A percentile compares a stretch with the other conserved stretches of the same genome.
phyloP scores from a whole-genome alignment of 352 stramenopile species.

The Elongisporangium senticosum region DNA sequence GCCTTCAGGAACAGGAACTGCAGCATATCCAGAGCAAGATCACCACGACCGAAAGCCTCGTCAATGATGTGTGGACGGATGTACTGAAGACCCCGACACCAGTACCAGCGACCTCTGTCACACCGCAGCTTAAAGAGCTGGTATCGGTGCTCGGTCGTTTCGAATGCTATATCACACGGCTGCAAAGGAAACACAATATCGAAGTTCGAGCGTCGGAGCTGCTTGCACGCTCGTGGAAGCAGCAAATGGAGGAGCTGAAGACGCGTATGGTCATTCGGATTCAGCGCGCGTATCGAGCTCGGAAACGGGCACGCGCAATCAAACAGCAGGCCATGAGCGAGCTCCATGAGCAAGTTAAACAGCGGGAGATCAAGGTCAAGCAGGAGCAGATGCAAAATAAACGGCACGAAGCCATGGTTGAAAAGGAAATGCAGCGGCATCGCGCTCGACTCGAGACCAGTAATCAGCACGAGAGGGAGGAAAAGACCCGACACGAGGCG shows the following conservation, averaged over 20 bases:
- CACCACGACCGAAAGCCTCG: constrained; percentile 27
- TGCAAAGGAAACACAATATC: constrained; percentile 52
- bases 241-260: constrained; percentile 65
- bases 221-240: constrained; percentile 53
- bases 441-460: constrained; percentile 49
- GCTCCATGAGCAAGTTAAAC: constrained; percentile 40
- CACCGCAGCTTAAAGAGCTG: constrained; percentile 25
- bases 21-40: constrained; percentile 55
- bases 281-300: constrained; percentile 58
- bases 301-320: constrained; percentile 25
- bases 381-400: constrained; percentile 53
- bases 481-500: constrained; percentile 22
- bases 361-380: constrained; percentile 41
- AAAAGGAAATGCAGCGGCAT: constrained; percentile 56
- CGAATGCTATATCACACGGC: constrained; percentile 36
- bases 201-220: constrained; percentile 47
- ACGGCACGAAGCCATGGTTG: constrained; percentile 39
- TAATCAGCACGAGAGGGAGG: constrained; percentile 36
- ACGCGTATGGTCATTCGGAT: constrained; percentile 67
- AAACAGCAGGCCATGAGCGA: constrained; percentile 45
- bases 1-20: constrained; percentile 55
- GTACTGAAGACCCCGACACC: constrained; percentile 19
- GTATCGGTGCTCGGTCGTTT: constrained; percentile 60
- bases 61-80: constrained; percentile 59
- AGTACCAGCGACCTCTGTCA: background rate